phyloP scores from a whole-genome alignment of 1,139 yeast species.

The Taiozyma onychis region DNA sequence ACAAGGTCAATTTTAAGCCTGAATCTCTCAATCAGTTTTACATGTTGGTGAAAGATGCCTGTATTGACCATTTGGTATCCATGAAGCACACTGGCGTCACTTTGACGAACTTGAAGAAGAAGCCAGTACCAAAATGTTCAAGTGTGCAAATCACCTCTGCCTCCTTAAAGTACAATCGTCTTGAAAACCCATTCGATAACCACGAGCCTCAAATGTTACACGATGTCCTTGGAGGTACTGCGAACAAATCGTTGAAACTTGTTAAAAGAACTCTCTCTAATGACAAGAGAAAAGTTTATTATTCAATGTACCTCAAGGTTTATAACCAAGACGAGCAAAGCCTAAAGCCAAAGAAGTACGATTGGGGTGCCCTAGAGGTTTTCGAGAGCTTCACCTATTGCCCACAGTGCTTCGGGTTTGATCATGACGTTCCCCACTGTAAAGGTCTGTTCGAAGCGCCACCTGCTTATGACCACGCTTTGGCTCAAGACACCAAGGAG shows the following conservation, averaged over 20 bases:
- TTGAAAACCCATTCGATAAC: background rate
- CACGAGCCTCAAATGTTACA: background rate
- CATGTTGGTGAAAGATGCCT: background rate
- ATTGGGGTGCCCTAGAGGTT: background rate
- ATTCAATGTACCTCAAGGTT: background rate
- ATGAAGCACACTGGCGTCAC: background rate
- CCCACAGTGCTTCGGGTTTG: background rate
- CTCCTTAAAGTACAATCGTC: background rate
- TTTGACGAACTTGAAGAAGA: background rate
- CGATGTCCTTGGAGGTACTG: background rate
- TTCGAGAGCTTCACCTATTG: background rate
- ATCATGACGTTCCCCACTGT: background rate
- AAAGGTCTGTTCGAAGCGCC: background rate
- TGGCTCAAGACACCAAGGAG: background rate
- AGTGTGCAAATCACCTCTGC: background rate
- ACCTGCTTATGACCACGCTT: background rate
- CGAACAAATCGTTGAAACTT: background rate
- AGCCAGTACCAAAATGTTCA: background rate
- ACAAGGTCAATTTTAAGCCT: background rate
- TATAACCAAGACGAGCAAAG: background rate
- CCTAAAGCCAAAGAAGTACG: background rate
- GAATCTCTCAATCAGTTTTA: background rate
- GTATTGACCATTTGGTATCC: background rate
- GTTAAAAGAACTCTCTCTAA: background rate
- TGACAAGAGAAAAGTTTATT: background rate